These are phyloP conservation scores for Debaryomyces coudertii DNA, from an alignment of 1,139 yeast species.

Conservation along the genomic window DNA sequence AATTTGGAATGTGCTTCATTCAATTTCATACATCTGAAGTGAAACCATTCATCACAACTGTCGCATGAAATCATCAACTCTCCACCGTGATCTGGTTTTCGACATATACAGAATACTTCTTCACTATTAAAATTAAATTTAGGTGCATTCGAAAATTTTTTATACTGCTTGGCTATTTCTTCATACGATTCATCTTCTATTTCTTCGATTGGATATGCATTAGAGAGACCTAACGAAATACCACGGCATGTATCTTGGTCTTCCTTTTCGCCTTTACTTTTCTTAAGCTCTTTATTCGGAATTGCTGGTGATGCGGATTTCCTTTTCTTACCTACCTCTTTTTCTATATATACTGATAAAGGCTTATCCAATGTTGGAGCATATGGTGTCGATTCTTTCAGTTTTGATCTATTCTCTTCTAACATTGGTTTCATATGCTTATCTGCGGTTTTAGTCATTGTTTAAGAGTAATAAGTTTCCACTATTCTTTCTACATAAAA, in stretches of 20 bases:
- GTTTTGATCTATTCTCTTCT: background rate
- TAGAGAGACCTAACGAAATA: background rate
- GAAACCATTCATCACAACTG: conserved; percentile 96
- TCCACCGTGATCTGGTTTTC: conserved; percentile 75
- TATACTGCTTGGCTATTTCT: conserved; percentile 49
- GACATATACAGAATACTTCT: conserved; percentile 78
- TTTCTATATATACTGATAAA: conserved; percentile 3
- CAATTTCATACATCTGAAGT: conserved; percentile 74
- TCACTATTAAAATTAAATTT: conserved; percentile 54
- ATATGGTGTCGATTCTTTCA: background rate
- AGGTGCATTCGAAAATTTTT: conserved; percentile 45
- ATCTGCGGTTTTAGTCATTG: background rate
- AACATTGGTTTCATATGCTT: background rate
- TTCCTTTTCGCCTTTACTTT: conserved; percentile 2
- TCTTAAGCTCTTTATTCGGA: conserved; percentile 7
- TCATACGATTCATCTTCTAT: conserved; percentile 31
- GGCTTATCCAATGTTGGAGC: background rate
- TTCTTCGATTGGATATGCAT: background rate
- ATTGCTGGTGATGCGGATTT: conserved; percentile 12
- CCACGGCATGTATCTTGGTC: background rate
- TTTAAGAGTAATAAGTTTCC: no score
- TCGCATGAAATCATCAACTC: conserved; percentile 92
- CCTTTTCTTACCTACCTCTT: conserved; percentile 5
- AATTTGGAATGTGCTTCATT: conserved; percentile 56
- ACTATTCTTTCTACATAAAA: background rate